phyloP scores from a whole-genome alignment of 495 filamentous ascomycete genomes.

The Viridothelium virens region DNA sequence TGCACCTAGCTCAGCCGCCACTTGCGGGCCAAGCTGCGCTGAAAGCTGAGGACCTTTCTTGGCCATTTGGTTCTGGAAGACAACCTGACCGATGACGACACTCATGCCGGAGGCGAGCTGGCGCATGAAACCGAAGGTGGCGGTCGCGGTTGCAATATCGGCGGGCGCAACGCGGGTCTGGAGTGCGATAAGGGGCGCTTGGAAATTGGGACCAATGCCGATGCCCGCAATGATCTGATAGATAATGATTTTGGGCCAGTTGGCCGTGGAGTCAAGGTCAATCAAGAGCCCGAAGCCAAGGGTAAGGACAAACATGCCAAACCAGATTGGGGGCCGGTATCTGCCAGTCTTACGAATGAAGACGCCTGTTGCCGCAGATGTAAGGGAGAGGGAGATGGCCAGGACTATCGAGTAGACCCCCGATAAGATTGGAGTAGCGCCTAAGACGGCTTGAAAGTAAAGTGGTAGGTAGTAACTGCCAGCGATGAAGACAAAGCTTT shows the following conservation, averaged over 20 bases:
- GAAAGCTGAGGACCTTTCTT: constrained; percentile 23
- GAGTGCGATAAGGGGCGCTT: constrained; percentile 70
- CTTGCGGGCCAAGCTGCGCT: constrained; percentile 26
- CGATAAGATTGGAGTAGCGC: constrained; percentile 61
- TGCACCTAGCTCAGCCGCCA: constrained; percentile 36
- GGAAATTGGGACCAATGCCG: constrained; percentile 61
- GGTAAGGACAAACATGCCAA: constrained; percentile 50
- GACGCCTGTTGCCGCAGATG: constrained; percentile 56
- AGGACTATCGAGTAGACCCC: constrained; percentile 75
- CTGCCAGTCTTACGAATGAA: constrained; percentile 66
- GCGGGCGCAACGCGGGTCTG: constrained; percentile 60
- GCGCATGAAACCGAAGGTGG: constrained; percentile 65
- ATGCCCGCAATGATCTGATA: constrained; percentile 60
- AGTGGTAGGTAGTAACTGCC: constrained; percentile 69
- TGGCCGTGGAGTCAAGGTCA: constrained; percentile 43
- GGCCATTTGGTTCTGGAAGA: constrained; percentile 60
- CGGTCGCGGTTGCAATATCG: constrained; percentile 71
- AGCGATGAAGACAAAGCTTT: constrained; percentile 67
- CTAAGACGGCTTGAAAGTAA: constrained; percentile 55
- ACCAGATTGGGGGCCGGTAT: constrained; percentile 47
- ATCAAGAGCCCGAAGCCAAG: constrained; percentile 61
- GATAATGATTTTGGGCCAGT: constrained; percentile 53
- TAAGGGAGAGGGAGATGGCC: constrained; percentile 59
- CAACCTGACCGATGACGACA: constrained; percentile 70
- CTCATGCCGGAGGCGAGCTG: constrained; percentile 63